Conservation (phyloP, 768 basidiomycete genomes). For the Infundibulicybe gibba region DNA sequence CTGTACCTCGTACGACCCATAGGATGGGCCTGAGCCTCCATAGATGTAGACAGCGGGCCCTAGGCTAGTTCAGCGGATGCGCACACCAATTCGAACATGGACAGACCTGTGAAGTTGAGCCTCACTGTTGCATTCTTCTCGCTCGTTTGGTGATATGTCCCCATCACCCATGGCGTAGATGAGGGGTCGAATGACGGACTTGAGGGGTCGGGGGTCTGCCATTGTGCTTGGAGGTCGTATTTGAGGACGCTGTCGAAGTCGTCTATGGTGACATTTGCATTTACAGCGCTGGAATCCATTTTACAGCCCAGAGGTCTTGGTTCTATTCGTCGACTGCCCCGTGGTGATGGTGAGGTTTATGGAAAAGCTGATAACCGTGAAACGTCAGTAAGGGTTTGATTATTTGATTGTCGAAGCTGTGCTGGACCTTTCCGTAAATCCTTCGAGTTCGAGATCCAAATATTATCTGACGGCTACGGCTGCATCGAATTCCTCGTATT, state of each 20-base stretch:
- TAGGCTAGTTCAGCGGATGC: slow-evolving; percentile 5
- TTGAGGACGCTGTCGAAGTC: slow-evolving; percentile 44
- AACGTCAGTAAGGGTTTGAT: too few species aligned
- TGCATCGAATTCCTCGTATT: too few species aligned
- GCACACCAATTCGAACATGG: not conserved
- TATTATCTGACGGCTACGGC: too few species aligned
- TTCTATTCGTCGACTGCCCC: too few species aligned
- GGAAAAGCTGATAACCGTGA: too few species aligned
- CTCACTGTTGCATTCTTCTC: slow-evolving; percentile 27
- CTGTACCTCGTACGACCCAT: slow-evolving; percentile 38
- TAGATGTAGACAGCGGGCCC: slow-evolving; percentile 42
- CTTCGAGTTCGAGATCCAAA: too few species aligned
- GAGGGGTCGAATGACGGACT: slow-evolving; percentile 28
- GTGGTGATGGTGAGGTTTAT: too few species aligned
- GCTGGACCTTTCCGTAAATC: too few species aligned
- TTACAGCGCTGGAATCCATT: slow-evolving; percentile 42
- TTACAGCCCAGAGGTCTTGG: slow-evolving; percentile 8
- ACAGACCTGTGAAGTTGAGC: slow-evolving; percentile 41
- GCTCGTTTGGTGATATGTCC: slow-evolving; percentile 41
- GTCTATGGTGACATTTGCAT: slow-evolving; percentile 41
- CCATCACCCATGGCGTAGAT: slow-evolving; percentile 34
- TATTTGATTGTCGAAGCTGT: too few species aligned
- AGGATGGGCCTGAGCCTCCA: slow-evolving; percentile 36
- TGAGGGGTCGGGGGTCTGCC: slow-evolving; percentile 47
- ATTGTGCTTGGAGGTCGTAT: slow-evolving; percentile 33